Evolutionary conservation across 1,284 basidiomycete species (phyloP), one percentile per base, ranked within the genome.

Genomic region (Sanghuangporus sanghuang): DNA sequence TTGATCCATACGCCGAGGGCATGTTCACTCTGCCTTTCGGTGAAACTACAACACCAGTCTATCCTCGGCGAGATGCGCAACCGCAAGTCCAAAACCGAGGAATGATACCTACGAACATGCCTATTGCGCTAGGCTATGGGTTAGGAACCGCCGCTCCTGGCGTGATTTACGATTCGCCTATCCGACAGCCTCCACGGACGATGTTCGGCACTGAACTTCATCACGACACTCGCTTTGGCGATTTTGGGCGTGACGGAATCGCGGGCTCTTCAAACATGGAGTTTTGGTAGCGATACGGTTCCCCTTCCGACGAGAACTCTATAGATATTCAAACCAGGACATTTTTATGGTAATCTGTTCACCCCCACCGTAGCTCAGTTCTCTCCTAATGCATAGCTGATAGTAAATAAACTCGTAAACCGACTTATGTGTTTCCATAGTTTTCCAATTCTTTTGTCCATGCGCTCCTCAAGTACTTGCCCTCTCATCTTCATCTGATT

Each of bases 201-300:
- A 89, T 92, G 85, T 92, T 90, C 73, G 89, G 89, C 5, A 92
- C 89, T 0, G 89, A 92, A 73, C 72, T 90, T 49, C 88, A 89
- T 35, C 76, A 77, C 48, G 89, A 92, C 71, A 87, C 85, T 11
- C 82, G 89, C 54, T 92, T 92, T 71, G 90, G 90, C 5, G 89
- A 92, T 74, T 92, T 91, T 72, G 90, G 90, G 52, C 78, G 89
- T 35, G 86, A 89, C 69, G 85, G 88, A 14, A 83, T 90, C 64
- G 87, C 86, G 21, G 81, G 80, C 63, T 81, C 83, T 16, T 90
- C 87, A 14, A 65, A 53, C 49, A 71, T 90, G 88, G 86, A 71
- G 79, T 23, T 68, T 64, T 56, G 53, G 52, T 50, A 40, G 6
- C n/a, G 9, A 9, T 55, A 27, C 53, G 42, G 59, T 60, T 65